Evolutionary conservation across 768 basidiomycete species (phyloP), one percentile per base, ranked within the genome.

Genomic region (Sistotremastrum suecicum): DNA sequence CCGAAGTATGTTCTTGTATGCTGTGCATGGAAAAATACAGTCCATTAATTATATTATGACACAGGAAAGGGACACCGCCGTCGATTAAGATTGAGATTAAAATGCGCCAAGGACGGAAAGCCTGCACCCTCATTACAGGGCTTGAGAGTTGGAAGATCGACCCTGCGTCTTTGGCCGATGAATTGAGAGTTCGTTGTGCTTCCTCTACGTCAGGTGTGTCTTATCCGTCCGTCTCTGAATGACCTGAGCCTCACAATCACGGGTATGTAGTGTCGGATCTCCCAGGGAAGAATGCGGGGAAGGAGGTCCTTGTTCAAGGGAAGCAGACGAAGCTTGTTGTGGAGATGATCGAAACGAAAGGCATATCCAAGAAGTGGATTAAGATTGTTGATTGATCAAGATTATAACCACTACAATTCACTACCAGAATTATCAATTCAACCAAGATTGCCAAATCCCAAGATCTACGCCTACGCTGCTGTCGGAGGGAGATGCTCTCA

Each of bases 351-450:
- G 58, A 72, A 3, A 69, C 64, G 28, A 76, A 72, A 51, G 87
- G 90, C 0, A 73, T 92, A 33, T 86, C 88, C 30, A 84, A 81
- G 65, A 71, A 70, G 55, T 92, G 85, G 84, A 81, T 92, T 43
- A 74, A 76, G 56, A 62, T 69, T 1, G 58, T 56, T 1, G 78
- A 75, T 49, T 37, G n/a, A n/a, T n/a, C n/a, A n/a, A n/a, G n/a
- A n/a, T n/a, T n/a, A n/a, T n/a, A n/a, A n/a, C n/a, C n/a, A n/a
- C n/a, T n/a, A n/a, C n/a, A n/a, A n/a, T n/a, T n/a, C n/a, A n/a
- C n/a, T n/a, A n/a, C n/a, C n/a, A n/a, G n/a, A n/a, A n/a, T n/a
- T n/a, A n/a, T n/a, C n/a, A n/a, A n/a, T n/a, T n/a, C n/a, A n/a
- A n/a, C n/a, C n/a, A n/a, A n/a, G n/a, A n/a, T n/a, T n/a, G n/a